These are phyloP conservation scores for Lecanicillium sp. DNA, from an alignment of 2,329 filamentous ascomycete species.

Conservation along the genomic window DNA sequence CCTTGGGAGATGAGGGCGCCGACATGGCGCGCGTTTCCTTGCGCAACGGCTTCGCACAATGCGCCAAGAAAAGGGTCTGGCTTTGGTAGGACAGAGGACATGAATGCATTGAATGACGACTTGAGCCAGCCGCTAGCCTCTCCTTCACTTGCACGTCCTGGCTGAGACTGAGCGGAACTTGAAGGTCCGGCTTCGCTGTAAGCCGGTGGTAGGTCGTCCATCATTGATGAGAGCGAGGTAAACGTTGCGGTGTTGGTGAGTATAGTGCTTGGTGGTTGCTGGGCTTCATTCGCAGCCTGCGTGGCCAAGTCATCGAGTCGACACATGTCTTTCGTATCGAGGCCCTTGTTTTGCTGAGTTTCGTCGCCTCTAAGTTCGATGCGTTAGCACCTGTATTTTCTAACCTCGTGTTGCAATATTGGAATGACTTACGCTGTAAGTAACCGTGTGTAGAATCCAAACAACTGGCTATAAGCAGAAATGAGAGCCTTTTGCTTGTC, in stretches of 20 bases:
- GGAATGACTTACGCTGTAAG: no score
- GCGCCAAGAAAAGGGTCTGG: conserved; percentile 2
- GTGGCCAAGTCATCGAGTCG: conserved; percentile 1
- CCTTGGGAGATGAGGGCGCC: conserved; percentile 14
- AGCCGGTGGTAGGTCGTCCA: no score
- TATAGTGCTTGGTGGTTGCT: conserved; percentile 1
- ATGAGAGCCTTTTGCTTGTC: background rate
- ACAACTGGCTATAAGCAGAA: conserved; percentile 1
- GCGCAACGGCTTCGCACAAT: conserved; percentile 11
- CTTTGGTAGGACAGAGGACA: conserved; percentile 4
- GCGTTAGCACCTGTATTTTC: no score
- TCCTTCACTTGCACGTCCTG: background rate
- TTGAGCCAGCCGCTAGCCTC: background rate
- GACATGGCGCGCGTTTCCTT: conserved; percentile 14
- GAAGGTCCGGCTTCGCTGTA: no score
- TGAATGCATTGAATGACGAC: conserved; percentile 3
- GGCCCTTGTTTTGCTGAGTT: conserved; percentile 1
- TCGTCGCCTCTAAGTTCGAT: background rate
- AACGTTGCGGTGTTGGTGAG: background rate
- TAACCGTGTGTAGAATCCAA: conserved; percentile 1
- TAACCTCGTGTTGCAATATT: no score
- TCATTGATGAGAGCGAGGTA: background rate
- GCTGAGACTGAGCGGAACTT: no score
- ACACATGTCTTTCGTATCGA: conserved; percentile 1
- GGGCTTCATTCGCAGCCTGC: background rate